Conservation (phyloP, 2,329 filamentous ascomycete genomes). For the Aspergillus glaucus region DNA sequence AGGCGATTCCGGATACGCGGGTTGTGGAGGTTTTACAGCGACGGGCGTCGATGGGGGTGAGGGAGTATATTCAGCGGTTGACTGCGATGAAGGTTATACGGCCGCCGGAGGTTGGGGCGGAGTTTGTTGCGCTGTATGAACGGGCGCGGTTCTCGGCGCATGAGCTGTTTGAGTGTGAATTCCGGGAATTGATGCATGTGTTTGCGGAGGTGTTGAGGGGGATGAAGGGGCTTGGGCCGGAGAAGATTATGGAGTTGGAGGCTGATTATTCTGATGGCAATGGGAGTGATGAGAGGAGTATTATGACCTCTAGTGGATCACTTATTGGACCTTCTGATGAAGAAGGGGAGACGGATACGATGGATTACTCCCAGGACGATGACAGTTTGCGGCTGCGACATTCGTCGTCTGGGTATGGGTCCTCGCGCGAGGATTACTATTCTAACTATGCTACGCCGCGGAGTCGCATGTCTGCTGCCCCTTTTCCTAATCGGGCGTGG, state of each 20-base stretch:
- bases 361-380: conserved; percentile 15
- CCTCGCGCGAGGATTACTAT: conserved; percentile 21
- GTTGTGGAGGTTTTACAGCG: conserved; percentile 68
- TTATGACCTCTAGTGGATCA: conserved; percentile 23
- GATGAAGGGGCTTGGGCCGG: conserved; percentile 61
- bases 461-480: conserved; percentile 14
- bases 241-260: conserved; percentile 46
- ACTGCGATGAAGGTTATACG: conserved; percentile 58
- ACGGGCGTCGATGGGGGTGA: conserved; percentile 63
- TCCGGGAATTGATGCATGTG: conserved; percentile 71
- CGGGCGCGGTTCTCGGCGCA: conserved; percentile 71
- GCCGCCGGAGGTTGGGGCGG: conserved; percentile 42
- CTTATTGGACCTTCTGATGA: conserved; percentile 34
- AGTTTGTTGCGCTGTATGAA: conserved; percentile 75
- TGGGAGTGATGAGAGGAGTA: conserved; percentile 15
- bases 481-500: conserved; percentile 6
- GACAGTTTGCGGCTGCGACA: background rate
- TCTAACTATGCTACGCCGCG: conserved; percentile 23
- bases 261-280: conserved; percentile 45
- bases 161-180: conserved; percentile 62
- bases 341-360: conserved; percentile 33
- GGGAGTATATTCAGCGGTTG: conserved; percentile 72
- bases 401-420: conserved; percentile 8
- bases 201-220: conserved; percentile 74
- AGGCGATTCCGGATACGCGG: conserved; percentile 54